These are phyloP conservation scores for Wallacemonas sp. DNA, from an alignment of 208 protist species.

Conservation along the genomic window DNA sequence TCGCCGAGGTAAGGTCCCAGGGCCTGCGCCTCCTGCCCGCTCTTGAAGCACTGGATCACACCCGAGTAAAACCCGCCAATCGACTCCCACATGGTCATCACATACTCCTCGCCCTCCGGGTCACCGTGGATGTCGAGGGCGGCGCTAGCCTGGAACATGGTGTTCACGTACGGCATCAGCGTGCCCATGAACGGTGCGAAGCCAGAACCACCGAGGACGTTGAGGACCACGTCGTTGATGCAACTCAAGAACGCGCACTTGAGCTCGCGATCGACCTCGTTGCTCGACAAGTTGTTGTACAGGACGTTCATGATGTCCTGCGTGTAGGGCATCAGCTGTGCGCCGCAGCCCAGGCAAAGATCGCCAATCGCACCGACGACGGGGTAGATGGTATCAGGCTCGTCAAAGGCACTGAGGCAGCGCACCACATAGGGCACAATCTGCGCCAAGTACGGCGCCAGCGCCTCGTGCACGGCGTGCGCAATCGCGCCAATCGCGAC, in stretches of 20 bases:
- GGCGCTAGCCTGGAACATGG: conserved; percentile 66
- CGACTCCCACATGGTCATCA: conserved; percentile 79
- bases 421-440: conserved; percentile 87
- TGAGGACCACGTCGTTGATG: conserved; percentile 96
- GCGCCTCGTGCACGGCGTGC: conserved; percentile 69
- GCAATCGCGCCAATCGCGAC: conserved; percentile 93
- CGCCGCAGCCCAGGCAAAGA: conserved; percentile 85
- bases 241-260: conserved; percentile 94
- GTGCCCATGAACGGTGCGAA: conserved; percentile 89
- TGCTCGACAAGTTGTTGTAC: conserved; percentile 72
- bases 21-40: conserved; percentile 26
- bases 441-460: conserved; percentile 82
- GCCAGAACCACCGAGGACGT: conserved; percentile 74
- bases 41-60: conserved; percentile 83
- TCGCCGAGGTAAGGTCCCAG: conserved; percentile 66
- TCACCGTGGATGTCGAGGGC: conserved; percentile 67
- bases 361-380: conserved; percentile 95
- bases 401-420: conserved; percentile 76
- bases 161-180: conserved; percentile 80
- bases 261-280: conserved; percentile 86
- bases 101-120: conserved; percentile 78
- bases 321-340: conserved; percentile 71
- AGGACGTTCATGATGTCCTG: conserved; percentile 84
- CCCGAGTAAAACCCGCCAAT: conserved; percentile 71
- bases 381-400: conserved; percentile 76